A percentile compares a stretch with the other conserved stretches of the same genome.
These are phyloP conservation scores for Sphaerosporella brunnea DNA, from an alignment of 495 filamentous ascomycete genomes.

Conservation along the genomic window DNA sequence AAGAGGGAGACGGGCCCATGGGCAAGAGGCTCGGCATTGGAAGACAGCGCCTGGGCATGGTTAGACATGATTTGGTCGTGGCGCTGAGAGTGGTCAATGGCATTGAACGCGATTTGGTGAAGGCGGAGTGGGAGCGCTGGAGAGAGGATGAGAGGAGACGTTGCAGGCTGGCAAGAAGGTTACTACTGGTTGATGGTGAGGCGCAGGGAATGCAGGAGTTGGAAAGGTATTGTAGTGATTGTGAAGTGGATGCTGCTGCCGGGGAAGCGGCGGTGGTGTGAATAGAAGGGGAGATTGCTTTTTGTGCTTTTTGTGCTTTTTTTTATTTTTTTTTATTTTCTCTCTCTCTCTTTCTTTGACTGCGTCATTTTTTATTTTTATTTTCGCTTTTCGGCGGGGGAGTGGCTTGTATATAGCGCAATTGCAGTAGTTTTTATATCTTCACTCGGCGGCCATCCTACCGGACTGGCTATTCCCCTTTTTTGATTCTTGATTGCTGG, in stretches of 20 bases:
- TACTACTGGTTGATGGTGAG: constrained; percentile 30
- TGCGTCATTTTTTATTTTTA: too few species aligned
- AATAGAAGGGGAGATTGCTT: not conserved
- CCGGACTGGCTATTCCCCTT: too few species aligned
- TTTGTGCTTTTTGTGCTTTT: too few species aligned
- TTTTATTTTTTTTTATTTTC: too few species aligned
- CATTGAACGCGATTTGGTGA: constrained; percentile 67
- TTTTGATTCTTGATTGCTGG: too few species aligned
- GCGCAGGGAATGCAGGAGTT: constrained; percentile 27
- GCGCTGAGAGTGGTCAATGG: constrained; percentile 78
- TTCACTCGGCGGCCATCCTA: too few species aligned
- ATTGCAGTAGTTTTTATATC: too few species aligned
- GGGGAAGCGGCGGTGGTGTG: too few species aligned
- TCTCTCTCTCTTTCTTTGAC: too few species aligned
- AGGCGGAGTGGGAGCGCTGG: constrained; percentile 84
- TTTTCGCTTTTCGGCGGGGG: too few species aligned
- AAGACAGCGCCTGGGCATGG: constrained; percentile 59
- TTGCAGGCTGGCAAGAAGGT: constrained; percentile 33
- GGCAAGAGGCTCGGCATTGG: not conserved
- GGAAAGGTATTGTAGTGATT: constrained; percentile 9
- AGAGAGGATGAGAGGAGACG: constrained; percentile 49
- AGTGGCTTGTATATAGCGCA: too few species aligned
- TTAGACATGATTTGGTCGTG: constrained; percentile 83
- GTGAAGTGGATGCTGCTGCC: not conserved
- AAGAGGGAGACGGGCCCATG: not conserved